Evolutionary conservation across 1,139 yeast species (phyloP), one percentile per base, ranked within the genome.

Genomic region (Debaryomycetaceae sp.): DNA sequence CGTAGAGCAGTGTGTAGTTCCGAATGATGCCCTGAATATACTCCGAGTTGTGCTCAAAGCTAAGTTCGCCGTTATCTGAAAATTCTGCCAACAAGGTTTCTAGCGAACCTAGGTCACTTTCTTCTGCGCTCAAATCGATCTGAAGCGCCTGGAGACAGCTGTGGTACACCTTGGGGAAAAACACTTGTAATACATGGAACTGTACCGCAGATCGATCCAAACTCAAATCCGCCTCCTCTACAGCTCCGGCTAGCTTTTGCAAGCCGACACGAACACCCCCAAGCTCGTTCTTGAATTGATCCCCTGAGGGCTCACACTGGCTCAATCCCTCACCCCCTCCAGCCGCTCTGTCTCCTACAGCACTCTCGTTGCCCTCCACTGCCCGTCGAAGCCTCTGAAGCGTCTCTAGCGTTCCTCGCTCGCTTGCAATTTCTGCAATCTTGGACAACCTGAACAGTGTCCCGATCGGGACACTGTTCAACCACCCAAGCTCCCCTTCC

Each of bases 51-150:
- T 18, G n/a, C 26, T 7, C 15, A 17, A 35, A 37, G n/a, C 9
- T 14, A 13, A 7, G 26, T 17, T 35, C 37, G 26, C 29, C 37
- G 14, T 29, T 26, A 30, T 35, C 37, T 11, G 33, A 16, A 17
- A 29, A 9, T 2, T 9, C 17, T 7, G 7, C 14, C 33, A 29
- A 35, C 7, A 17, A 17, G 14, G 26, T 26, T 13, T 29, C 16
- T n/a, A n/a, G n/a, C n/a, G n/a, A n/a, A n/a, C n/a, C n/a, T n/a
- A n/a, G n/a, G n/a, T n/a, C n/a, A n/a, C n/a, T n/a, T n/a, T n/a
- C n/a, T n/a, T n/a, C n/a, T n/a, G n/a, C n/a, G n/a, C n/a, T n/a
- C n/a, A n/a, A n/a, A n/a, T n/a, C n/a, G 7, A 35, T 14, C 14
- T n/a, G n/a, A 8, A 11, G 3, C 11, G 26, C 11, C 11, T 22